Base-by-base conservation (phyloP, 2,329 filamentous ascomycete genomes). In the Acrodontium crateriforme region DNA sequence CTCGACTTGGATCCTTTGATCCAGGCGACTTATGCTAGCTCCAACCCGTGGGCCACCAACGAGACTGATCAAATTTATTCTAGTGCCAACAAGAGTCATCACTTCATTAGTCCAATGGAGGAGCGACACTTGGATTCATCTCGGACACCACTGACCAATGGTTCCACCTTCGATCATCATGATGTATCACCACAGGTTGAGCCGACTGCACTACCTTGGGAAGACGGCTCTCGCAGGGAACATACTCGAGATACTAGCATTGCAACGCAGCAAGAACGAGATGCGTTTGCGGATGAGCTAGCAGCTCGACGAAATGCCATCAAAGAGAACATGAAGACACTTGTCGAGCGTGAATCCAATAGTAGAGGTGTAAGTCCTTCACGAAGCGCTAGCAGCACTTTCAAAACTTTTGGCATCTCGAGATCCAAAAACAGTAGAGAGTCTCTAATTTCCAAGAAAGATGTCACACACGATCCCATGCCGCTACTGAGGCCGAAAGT, bases 281-380 rank as follows among this genome's bases (percentile, higher is more conserved):
- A 81, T 28, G 78, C 81, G 16, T 84, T 85, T 45, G 74, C 76
- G 11, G 71, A 66, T 28, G 76, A 83, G 43, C 64, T 85, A 20
- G 78, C 77, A 2, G 69, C 74, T 38, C 71, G 78, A 10, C 71
- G 78, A 30, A 69, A 70, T 16, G 69, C 75, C 1, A 76, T 85
- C 6, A 73, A 80, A 28, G 78, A 85, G 50, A 76, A 72, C 39
- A 58, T 85, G 24, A 78, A 72, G 6, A 76, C 69, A 33, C 77
- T 74, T 37, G 72, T 71, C 1, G 75, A 79, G 41, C 65, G 66
- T 3, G 73, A 81, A 25, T 61, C 50, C 20, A 47, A 55, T 7
- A 51, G 47, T 26, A 38, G 52, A 24, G 42, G 41, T 21, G 34
- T 38, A 16, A 54, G 50, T 27, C 52, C 52, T 7, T 57, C 55